These are phyloP conservation scores for Globisporangium lucens DNA, from an alignment of 352 stramenopile genomes.

Conservation along the genomic window DNA sequence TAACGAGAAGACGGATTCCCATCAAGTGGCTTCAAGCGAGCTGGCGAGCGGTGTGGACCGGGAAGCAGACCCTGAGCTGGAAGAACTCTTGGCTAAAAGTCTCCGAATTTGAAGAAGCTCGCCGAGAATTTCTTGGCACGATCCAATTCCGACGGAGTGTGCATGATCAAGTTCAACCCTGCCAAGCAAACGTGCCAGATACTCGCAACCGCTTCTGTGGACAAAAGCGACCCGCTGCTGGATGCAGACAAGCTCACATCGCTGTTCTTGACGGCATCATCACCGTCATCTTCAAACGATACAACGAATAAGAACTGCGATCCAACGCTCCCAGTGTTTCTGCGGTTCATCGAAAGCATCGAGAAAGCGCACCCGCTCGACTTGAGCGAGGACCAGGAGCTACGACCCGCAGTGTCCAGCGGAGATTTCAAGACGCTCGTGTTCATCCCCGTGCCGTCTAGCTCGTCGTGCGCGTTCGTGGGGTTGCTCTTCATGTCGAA, in stretches of 20 bases:
- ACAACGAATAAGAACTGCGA: neutral
- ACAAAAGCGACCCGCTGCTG: neutral
- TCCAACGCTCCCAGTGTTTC: conserved; percentile 23
- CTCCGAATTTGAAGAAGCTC: conserved; percentile 35
- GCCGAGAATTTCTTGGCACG: conserved; percentile 22
- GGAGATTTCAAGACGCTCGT: conserved; percentile 23
- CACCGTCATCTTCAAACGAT: neutral
- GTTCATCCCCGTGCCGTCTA: conserved; percentile 52
- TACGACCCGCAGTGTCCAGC: conserved; percentile 23
- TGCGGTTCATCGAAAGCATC: conserved; percentile 36
- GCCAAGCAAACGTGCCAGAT: conserved; percentile 38
- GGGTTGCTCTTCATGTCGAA: conserved; percentile 16
- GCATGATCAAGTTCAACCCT: conserved; percentile 44
- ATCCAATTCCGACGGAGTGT: conserved; percentile 35
- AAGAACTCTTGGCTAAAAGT: conserved; percentile 31
- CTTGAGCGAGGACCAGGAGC: conserved; percentile 30
- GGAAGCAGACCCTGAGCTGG: conserved; percentile 25
- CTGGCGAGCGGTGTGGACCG: conserved; percentile 16
- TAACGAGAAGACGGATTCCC: conserved; percentile 2
- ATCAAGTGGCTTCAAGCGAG: neutral
- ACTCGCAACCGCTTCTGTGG: conserved; percentile 21
- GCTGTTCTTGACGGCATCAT: conserved; percentile 14
- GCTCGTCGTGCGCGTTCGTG: conserved; percentile 16
- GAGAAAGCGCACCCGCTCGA: conserved; percentile 33
- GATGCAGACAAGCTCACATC: conserved; percentile 11